phyloP scores from a whole-genome alignment of 176 grass and related monocot species.

The Cenchrus purpureus region DNA sequence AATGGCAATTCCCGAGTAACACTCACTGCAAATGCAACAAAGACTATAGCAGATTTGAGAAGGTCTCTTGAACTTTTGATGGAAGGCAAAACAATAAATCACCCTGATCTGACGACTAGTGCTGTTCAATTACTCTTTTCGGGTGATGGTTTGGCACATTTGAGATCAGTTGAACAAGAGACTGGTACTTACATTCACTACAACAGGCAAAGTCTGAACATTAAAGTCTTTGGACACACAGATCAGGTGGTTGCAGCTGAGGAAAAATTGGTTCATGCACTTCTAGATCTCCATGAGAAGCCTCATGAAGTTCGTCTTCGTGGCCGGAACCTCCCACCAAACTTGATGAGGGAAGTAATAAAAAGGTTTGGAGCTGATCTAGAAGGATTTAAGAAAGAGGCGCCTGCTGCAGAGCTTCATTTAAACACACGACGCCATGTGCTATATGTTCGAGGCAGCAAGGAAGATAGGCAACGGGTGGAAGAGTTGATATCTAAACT shows the following conservation, averaged over 20 bases:
- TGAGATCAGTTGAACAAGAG: conserved; percentile 74
- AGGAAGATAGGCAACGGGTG: conserved; percentile 66
- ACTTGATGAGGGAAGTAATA: conserved; percentile 86
- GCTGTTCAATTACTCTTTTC: conserved; percentile 71
- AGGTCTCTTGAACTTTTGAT: conserved; percentile 76
- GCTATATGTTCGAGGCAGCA: conserved; percentile 75
- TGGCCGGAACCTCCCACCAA: conserved; percentile 58
- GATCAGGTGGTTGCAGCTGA: conserved; percentile 61
- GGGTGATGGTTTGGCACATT: conserved; percentile 60
- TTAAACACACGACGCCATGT: conserved; percentile 62
- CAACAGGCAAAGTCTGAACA: conserved; percentile 71
- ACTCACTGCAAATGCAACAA: conserved; percentile 77
- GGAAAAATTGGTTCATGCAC: conserved; percentile 67
- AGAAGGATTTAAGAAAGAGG: conserved; percentile 67
- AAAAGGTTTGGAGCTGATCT: conserved; percentile 76
- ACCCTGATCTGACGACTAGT: conserved; percentile 62
- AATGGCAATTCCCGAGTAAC: conserved; percentile 62
- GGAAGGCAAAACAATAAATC: conserved; percentile 83
- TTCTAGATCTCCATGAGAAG: conserved; percentile 64
- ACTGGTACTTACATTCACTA: conserved; percentile 78
- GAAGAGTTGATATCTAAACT: conserved; percentile 66
- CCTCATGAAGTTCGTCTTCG: conserved; percentile 62
- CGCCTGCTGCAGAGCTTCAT: conserved; percentile 52
- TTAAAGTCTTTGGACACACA: conserved; percentile 70
- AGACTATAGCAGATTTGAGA: conserved; percentile 90